These are phyloP conservation scores for Wallacemonas sp. DNA, from an alignment of 208 protist genomes.

Conservation along the genomic window DNA sequence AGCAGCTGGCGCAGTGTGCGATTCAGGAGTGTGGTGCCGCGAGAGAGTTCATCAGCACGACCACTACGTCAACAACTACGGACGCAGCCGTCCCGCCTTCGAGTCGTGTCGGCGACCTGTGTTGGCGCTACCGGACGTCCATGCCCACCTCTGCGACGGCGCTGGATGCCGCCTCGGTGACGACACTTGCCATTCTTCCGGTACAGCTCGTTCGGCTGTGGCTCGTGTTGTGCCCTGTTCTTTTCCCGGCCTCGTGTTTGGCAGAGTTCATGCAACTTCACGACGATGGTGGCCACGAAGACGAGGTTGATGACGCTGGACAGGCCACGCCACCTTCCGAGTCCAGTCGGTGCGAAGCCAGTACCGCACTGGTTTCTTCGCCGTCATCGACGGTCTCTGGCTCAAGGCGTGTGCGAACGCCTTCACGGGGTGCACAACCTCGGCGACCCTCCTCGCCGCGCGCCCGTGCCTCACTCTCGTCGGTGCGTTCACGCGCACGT, in stretches of 20 bases:
- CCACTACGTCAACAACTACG: constrained; percentile 8
- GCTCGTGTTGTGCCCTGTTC: constrained; percentile 37
- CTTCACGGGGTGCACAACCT: no score
- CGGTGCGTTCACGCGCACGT: no score
- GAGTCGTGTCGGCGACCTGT: neutral
- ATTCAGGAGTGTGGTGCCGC: constrained; percentile 35
- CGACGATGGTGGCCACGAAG: neutral
- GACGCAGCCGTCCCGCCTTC: no score
- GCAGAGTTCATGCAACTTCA: constrained; percentile 5
- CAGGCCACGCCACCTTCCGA: no score
- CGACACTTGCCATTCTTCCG: constrained; percentile 35
- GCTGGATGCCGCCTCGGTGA: neutral
- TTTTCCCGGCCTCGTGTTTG: constrained; percentile 39
- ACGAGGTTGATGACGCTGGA: neutral
- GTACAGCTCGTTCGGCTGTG: constrained; percentile 50
- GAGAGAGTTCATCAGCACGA: constrained; percentile 42
- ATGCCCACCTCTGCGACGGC: neutral
- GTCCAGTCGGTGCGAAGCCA: no score
- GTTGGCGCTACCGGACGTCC: neutral
- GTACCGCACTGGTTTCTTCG: no score
- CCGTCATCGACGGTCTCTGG: no score
- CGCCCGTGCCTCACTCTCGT: no score
- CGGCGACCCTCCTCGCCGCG: no score
- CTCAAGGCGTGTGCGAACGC: no score
- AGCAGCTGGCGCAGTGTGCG: constrained; percentile 31